Conservation (phyloP, 768 basidiomycete species). For the Amanita pallidorosea region DNA sequence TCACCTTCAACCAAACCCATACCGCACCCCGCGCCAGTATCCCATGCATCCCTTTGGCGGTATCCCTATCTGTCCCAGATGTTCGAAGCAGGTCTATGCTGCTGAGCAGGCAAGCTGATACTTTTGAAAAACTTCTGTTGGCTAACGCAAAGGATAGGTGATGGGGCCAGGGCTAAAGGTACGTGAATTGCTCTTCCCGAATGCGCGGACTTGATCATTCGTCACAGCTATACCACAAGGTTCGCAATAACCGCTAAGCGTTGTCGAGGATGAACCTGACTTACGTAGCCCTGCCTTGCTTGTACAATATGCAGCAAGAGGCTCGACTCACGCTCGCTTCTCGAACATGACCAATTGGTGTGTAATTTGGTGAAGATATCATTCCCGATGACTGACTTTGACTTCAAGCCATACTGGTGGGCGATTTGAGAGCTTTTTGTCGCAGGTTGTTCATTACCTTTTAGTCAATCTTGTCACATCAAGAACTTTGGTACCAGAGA, state of each 20-base stretch:
- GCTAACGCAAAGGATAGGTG: conserved; percentile 29
- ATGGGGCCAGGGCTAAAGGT: conserved; percentile 89
- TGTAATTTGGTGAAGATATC: conserved; percentile 13
- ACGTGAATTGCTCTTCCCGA: conserved; percentile 12
- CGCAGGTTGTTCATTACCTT: neutral
- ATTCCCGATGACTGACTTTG: neutral
- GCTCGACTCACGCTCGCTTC: conserved; percentile 62
- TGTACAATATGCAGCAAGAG: conserved; percentile 71
- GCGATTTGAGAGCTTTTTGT: conserved; percentile 6
- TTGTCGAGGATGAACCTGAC: conserved; percentile 2
- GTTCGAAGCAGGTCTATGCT: conserved; percentile 71
- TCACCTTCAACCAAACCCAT: neutral
- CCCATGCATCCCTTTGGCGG: conserved; percentile 66
- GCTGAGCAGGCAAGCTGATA: conserved; percentile 63
- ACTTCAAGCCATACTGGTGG: conserved; percentile 41
- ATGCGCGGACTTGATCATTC: neutral
- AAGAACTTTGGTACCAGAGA: conserved; percentile 73
- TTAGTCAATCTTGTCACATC: conserved; percentile 74
- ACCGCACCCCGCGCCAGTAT: neutral
- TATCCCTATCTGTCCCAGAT: conserved; percentile 62
- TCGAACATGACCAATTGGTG: conserved; percentile 81
- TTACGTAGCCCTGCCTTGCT: conserved; percentile 59
- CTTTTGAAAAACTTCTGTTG: neutral
- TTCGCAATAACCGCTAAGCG: conserved; percentile 11
- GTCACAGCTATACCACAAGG: conserved; percentile 71